These are phyloP conservation scores for Pelargonium cotyledonis DNA, from an alignment of 441 rosid species.

Conservation along the genomic window DNA sequence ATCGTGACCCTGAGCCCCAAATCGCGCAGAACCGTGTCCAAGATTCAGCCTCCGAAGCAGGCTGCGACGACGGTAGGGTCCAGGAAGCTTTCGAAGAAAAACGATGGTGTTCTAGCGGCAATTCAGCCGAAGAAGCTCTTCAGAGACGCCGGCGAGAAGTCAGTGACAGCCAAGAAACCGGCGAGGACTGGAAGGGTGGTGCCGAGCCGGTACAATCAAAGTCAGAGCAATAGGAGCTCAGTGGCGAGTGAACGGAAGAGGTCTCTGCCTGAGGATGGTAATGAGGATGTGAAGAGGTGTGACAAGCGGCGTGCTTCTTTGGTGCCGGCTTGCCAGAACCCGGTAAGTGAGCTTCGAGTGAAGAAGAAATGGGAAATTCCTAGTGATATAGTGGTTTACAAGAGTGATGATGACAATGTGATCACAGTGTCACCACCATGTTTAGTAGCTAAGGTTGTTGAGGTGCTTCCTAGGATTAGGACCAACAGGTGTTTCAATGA, in stretches of 20 bases:
- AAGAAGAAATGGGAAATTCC: conserved; percentile 93
- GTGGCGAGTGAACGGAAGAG: conserved; percentile 52
- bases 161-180: conserved; percentile 42
- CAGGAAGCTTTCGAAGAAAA: conserved; percentile 59
- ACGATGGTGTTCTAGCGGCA: conserved; percentile 39
- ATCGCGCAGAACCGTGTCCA: conserved; percentile 47
- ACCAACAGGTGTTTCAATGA: conserved; percentile 40
- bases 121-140: conserved; percentile 82
- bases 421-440: conserved; percentile 26
- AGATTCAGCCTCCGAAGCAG: conserved; percentile 45
- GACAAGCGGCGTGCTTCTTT: conserved; percentile 62
- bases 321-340: conserved; percentile 19
- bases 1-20: conserved; percentile 66
- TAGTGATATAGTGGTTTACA: conserved; percentile 34
- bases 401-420: conserved; percentile 29
- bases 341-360: conserved; percentile 32
- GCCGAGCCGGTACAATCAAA: conserved; percentile 66
- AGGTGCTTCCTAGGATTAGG: conserved; percentile 60
- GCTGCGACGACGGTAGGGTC: conserved; percentile 59
- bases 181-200: conserved; percentile 64
- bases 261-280: conserved; percentile 60
- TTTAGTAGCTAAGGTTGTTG: conserved; percentile 16
- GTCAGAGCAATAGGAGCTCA: conserved; percentile 25
- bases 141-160: conserved; percentile 58
- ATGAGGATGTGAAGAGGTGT: conserved; percentile 44